These are phyloP conservation scores for Nakaseomyces glabratus DNA, from an alignment of 1,139 yeast species.

Conservation along the genomic window DNA sequence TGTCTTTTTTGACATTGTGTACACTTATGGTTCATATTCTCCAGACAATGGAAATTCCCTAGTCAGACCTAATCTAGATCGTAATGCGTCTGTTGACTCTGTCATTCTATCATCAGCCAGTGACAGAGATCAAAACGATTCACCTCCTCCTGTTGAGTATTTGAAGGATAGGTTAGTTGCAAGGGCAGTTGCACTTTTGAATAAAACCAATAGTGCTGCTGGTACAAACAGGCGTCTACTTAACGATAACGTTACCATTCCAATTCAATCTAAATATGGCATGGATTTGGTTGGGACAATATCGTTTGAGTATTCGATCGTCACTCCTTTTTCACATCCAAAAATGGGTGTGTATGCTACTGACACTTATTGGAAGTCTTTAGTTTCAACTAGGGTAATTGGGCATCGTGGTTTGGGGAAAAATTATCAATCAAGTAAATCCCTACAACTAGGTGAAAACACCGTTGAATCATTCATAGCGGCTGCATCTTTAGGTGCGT, in stretches of 20 bases:
- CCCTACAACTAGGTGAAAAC: conserved; percentile 90
- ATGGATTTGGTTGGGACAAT: conserved; percentile 71
- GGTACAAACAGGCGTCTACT: conserved; percentile 65
- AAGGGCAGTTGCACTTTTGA: conserved; percentile 73
- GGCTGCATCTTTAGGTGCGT: conserved; percentile 91
- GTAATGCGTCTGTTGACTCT: conserved; percentile 2
- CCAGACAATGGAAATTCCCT: conserved; percentile 1
- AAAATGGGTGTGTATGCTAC: conserved; percentile 51
- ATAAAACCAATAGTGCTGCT: conserved; percentile 55
- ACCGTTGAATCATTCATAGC: conserved; percentile 93
- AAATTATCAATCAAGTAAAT: conserved; percentile 58
- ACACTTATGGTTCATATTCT: conserved; percentile 62
- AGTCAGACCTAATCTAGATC: neutral
- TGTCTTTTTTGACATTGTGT: conserved; percentile 77
- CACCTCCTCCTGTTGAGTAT: neutral
- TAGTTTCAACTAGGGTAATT: conserved; percentile 82
- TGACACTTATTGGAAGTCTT: conserved; percentile 86
- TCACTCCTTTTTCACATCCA: conserved; percentile 67
- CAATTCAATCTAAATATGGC: conserved; percentile 63
- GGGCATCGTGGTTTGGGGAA: conserved; percentile 97
- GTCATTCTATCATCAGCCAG: neutral
- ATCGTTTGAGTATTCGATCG: conserved; percentile 64
- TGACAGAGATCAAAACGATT: conserved; percentile 1
- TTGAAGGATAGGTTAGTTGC: conserved; percentile 3
- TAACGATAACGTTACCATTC: conserved; percentile 60